Percentiles rank a stretch among this genome's conserved stretches.
These are phyloP conservation scores for Neonectria hederae DNA, from an alignment of 2,329 filamentous ascomycete species.

Conservation along the genomic window DNA sequence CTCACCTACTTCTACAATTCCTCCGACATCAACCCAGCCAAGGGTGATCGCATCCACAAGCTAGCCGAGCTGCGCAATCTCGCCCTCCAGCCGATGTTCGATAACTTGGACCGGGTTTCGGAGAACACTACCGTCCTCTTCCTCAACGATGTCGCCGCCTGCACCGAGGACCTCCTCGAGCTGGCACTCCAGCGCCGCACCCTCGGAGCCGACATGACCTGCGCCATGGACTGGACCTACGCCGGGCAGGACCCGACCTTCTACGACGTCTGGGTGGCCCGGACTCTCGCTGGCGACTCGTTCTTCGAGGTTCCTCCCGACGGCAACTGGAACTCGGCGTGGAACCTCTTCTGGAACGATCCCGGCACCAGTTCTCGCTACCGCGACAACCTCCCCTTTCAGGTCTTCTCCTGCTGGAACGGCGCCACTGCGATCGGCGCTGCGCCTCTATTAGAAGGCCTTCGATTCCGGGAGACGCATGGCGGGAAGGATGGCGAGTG, in stretches of 20 bases:
- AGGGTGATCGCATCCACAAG: constrained; percentile 55
- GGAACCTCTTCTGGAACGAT: constrained; percentile 65
- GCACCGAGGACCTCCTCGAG: constrained; percentile 66
- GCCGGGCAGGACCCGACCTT: constrained; percentile 57
- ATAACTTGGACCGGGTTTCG: constrained; percentile 38
- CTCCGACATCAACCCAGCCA: constrained; percentile 55
- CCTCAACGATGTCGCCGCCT: constrained; percentile 63
- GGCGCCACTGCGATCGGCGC: constrained; percentile 61
- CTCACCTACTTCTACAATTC: constrained; percentile 53
- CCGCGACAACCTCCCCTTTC: constrained; percentile 56
- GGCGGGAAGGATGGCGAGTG: constrained; percentile 54
- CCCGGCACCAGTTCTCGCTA: constrained; percentile 47
- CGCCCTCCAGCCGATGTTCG: constrained; percentile 58
- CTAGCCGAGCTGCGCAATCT: constrained; percentile 63
- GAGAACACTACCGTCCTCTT: constrained; percentile 59
- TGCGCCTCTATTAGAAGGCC: constrained; percentile 54
- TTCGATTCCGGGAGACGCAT: constrained; percentile 55
- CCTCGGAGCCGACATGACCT: constrained; percentile 64
- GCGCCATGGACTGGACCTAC: constrained; percentile 67
- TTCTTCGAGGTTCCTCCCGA: constrained; percentile 64
- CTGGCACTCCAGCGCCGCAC: constrained; percentile 57
- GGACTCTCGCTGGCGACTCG: constrained; percentile 60
- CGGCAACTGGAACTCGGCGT: constrained; percentile 58
- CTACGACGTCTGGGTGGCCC: constrained; percentile 66
- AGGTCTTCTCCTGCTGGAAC: constrained; percentile 71